Evolutionary conservation across 768 basidiomycete genomes (phyloP).

Genomic region (Naganishia kalamii): DNA sequence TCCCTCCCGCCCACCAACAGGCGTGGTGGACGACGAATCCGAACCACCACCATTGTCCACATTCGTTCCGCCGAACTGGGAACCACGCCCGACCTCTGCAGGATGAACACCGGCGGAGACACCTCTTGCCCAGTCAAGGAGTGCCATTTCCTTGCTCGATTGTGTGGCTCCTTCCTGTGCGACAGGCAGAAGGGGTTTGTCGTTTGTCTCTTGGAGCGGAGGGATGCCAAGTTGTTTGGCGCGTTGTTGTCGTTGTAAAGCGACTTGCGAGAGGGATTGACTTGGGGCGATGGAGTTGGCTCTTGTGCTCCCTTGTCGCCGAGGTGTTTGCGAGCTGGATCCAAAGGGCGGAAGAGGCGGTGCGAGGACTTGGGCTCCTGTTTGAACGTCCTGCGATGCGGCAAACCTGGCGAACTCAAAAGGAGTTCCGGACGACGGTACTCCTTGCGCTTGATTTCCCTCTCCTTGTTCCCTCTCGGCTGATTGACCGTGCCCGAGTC

Average conservation of each 20-base stretch:
- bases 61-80: conserved; percentile 11
- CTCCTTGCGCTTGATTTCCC: neutral
- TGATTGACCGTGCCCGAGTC: neutral
- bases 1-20: neutral
- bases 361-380: neutral
- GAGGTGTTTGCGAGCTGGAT: neutral
- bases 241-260: neutral
- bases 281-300: conserved; percentile 15
- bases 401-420: neutral
- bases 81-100: neutral
- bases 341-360: neutral
- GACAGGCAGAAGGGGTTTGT: neutral
- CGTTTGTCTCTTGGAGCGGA: neutral
- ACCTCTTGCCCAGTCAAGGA: conserved; percentile 13
- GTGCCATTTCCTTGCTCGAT: conserved; percentile 4
- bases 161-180: neutral
- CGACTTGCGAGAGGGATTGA: conserved; percentile 18
- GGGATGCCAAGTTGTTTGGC: neutral
- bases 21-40: neutral
- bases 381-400: neutral
- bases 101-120: neutral
- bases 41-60: conserved; percentile 9
- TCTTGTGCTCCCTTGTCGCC: neutral
- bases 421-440: neutral
- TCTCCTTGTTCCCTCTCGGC: neutral